phyloP scores from a whole-genome alignment of 2,329 filamentous ascomycete species.

The Phaeoacremonium minimum region DNA sequence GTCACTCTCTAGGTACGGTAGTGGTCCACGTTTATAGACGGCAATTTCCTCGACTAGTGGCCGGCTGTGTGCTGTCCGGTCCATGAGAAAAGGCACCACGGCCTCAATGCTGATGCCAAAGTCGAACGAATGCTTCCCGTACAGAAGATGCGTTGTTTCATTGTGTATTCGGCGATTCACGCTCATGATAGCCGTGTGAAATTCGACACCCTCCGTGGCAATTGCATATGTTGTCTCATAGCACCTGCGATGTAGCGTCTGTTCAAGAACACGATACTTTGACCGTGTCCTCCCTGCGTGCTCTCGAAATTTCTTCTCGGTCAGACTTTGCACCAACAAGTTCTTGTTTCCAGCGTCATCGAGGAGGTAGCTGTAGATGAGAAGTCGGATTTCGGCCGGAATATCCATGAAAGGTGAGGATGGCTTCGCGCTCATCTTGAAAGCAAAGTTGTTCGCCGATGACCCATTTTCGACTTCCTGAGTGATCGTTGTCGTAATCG shows the following conservation, averaged over 20 bases:
- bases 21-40: constrained; percentile 50
- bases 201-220: constrained; percentile 28
- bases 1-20: constrained; percentile 50
- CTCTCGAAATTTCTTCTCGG: constrained; percentile 3
- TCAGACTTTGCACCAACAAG: constrained; percentile 35
- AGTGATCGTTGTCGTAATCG: no score
- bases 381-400: constrained; percentile 35
- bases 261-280: constrained; percentile 36
- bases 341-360: constrained; percentile 29
- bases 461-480: no score
- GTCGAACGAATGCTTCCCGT: constrained; percentile 51
- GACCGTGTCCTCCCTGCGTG: constrained; percentile 18
- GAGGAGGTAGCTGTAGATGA: constrained; percentile 40
- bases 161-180: constrained; percentile 43
- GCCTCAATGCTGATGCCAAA: constrained; percentile 59
- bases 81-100: constrained; percentile 49
- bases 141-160: constrained; percentile 53
- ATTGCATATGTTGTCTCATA: constrained; percentile 53
- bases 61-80: constrained; percentile 46
- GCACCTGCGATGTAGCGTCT: constrained; percentile 31
- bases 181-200: constrained; percentile 41
- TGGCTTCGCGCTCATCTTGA: no score
- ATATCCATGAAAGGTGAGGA: constrained; percentile 22
- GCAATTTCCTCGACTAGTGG: constrained; percentile 42
- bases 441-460: no score